Evolutionary conservation across 345 rosid species (phyloP), one percentile per base, ranked within the genome.

Genomic region (Lepidium didymum): DNA sequence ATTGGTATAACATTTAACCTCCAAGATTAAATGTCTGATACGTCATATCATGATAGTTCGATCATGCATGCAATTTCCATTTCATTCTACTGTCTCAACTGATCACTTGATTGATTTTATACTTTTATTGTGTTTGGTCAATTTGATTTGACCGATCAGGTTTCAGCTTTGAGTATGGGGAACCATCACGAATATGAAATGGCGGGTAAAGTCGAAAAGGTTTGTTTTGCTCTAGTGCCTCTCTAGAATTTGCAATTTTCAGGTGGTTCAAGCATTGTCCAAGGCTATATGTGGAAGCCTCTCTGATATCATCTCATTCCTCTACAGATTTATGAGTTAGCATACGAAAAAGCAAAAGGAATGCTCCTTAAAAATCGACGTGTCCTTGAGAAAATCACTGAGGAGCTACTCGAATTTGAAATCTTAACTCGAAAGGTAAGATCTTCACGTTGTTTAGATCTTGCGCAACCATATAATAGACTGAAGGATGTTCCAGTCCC

Each of bases 181-280:
- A 84, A 84, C 78, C 79, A 80, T 72, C 84, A 89, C 56, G 92
- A 92, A 75, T 82, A 80, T 69, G 98, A 86, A 75, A 85, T 89
- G 83, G 98, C 98, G 18, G 68, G 82, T 73, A 92, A 89, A 83
- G 96, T 89, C 64, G 96, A 87, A 82, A 83, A 87, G 96, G 98
- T 80, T 79, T 11, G 64, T 58, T 21, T 75, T 16, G 33, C 46
- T 53, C 55, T 59, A 34, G 63, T 31, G 43, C 8, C 51, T 37
- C 58, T 54, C 69, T 62, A 37, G 41, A 34, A 9, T 55, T 25
- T 0, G 7, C 40, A 34, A 5, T 16, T 44, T 14, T 40, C 12
- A 65, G 16, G 56, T 19, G 65, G 49, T 75, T 23, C 35, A 37
- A 60, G 36, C 65, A 68, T 74, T 56, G 16, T 67, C 49, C 46